A percentile compares a stretch with the other conserved stretches of the same genome.
phyloP scores from a whole-genome alignment of 331 rosid genomes.

The Telfairia occidentalis region DNA sequence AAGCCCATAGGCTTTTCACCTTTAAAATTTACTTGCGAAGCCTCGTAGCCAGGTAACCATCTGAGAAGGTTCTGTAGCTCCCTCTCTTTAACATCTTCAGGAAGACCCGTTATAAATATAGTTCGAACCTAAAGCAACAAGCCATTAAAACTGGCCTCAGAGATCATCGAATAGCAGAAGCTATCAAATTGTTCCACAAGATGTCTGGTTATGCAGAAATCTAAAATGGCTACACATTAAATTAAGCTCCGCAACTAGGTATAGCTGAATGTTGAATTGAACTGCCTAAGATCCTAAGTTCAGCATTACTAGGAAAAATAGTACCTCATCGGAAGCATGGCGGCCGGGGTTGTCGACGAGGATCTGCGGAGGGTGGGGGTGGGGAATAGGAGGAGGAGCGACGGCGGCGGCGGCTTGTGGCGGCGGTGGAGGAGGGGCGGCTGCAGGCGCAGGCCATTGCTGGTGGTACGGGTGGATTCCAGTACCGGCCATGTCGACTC shows the following conservation, averaged over 20 bases:
- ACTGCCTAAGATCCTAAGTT: not conserved
- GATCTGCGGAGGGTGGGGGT: constrained; percentile 25
- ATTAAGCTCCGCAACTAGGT: not conserved
- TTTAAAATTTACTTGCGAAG: constrained; percentile 81
- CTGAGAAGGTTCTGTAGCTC: constrained; percentile 76
- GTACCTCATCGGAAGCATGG: constrained; percentile 52
- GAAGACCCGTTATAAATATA: constrained; percentile 87
- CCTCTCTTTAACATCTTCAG: constrained; percentile 88
- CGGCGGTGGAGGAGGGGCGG: constrained; percentile 50
- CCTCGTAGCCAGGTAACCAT: constrained; percentile 95
- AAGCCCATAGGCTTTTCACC: constrained; percentile 99
- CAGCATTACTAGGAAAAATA: not conserved
- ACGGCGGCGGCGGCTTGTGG: constrained; percentile 16
- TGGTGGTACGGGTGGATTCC: constrained; percentile 95
- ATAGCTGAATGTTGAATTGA: not conserved
- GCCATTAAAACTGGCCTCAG: not conserved
- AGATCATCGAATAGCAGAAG: not conserved
- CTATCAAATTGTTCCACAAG: not conserved
- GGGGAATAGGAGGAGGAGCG: constrained; percentile 25
- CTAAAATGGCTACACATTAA: not conserved
- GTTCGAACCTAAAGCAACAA: constrained; percentile 56
- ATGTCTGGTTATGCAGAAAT: not conserved
- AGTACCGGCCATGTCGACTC: constrained; percentile 59
- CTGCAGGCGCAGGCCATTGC: constrained; percentile 71
- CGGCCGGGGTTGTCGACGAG: constrained; percentile 43